A percentile compares a stretch with the other conserved stretches of the same genome.
These are phyloP conservation scores for Cutaneotrichosporon spelunceum DNA, from an alignment of 1,284 basidiomycete genomes.

Conservation along the genomic window DNA sequence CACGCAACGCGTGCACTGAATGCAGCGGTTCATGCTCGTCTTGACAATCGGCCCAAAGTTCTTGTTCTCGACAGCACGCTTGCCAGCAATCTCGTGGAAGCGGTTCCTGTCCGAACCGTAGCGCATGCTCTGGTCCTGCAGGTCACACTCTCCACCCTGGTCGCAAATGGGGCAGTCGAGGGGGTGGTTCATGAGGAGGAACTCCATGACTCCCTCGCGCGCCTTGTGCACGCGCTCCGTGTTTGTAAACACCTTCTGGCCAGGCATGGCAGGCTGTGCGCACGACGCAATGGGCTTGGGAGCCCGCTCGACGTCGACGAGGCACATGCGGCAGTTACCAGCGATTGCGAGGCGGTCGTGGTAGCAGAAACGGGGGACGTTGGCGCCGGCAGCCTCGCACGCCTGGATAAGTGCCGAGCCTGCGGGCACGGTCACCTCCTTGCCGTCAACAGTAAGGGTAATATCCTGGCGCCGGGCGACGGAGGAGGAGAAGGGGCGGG, in stretches of 20 bases:
- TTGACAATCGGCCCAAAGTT: conserved; percentile 97
- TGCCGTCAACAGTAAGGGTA: conserved; percentile 85
- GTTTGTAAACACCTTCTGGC: conserved; percentile 93
- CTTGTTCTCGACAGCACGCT: conserved; percentile 98
- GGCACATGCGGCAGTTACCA: conserved; percentile 96
- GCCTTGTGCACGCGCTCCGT: conserved; percentile 87
- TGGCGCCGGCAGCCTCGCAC: conserved; percentile 56
- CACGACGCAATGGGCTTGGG: conserved; percentile 79
- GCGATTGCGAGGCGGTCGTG: conserved; percentile 72
- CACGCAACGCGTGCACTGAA: conserved; percentile 98
- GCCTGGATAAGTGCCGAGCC: conserved; percentile 95
- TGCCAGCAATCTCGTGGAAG: conserved; percentile 97
- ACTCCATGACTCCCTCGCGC: conserved; percentile 98
- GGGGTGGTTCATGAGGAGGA: conserved; percentile 94
- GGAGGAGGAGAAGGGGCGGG: conserved; percentile 45
- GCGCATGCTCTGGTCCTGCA: conserved; percentile 99
- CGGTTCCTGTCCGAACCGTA: conserved; percentile 96
- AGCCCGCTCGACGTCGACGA: conserved; percentile 86
- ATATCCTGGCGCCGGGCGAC: conserved; percentile 65
- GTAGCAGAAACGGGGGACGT: conserved; percentile 50
- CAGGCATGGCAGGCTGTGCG: conserved; percentile 98
- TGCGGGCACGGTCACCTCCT: conserved; percentile 88
- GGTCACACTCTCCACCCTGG: conserved; percentile 96
- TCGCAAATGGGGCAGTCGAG: conserved; percentile 98
- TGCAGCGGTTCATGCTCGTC: conserved; percentile 98